Percentiles rank a stretch among this genome's conserved stretches.
Evolutionary conservation across 352 stramenopile species (phyloP).

Genomic region (Blastocystis sp.): DNA sequence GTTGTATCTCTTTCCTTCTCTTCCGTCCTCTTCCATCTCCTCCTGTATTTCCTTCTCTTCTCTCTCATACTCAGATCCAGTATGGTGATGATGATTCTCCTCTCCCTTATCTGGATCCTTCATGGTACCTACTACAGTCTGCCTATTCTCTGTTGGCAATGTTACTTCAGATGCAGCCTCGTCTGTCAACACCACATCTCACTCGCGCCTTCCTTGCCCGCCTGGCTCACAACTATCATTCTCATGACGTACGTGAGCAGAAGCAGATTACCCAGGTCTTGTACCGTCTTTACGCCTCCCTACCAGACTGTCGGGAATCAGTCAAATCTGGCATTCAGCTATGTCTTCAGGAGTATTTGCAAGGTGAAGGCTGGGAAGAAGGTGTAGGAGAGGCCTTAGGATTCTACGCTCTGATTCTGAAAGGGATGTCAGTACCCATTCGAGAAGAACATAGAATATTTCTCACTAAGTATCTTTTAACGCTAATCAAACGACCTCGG

Average conservation of each 20-base stretch:
- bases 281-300: background rate
- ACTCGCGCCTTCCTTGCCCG: background rate
- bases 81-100: background rate
- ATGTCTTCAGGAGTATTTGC: background rate
- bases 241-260: background rate
- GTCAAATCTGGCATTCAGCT: background rate
- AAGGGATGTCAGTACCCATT: background rate
- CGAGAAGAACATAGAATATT: conserved; percentile 5
- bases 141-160: background rate
- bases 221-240: background rate
- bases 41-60: background rate
- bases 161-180: background rate
- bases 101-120: background rate
- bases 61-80: background rate
- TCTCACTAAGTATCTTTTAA: background rate
- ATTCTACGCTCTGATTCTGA: conserved; percentile 27
- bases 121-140: background rate
- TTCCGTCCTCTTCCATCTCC: background rate
- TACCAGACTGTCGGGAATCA: background rate
- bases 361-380: background rate
- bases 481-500: background rate
- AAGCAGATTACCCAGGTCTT: background rate
- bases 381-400: background rate
- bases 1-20: background rate
- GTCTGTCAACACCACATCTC: background rate